These are phyloP conservation scores for Fusarium austroafricanum DNA, from an alignment of 2,329 filamentous ascomycete species.

Conservation along the genomic window DNA sequence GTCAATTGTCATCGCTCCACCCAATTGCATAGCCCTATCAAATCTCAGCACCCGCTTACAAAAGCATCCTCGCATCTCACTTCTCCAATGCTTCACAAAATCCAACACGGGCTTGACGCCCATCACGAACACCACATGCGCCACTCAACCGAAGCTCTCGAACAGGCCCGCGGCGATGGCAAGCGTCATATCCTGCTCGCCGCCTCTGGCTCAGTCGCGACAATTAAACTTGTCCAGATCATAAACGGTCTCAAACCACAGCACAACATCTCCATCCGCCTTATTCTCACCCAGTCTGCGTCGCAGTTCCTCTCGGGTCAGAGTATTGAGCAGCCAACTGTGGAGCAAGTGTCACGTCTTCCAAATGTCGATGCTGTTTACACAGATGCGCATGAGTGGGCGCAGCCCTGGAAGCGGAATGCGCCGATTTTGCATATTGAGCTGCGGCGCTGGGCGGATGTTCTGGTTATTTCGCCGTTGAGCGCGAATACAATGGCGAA, in stretches of 20 bases:
- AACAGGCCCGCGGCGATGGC: constrained; percentile 51
- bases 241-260: constrained; percentile 65
- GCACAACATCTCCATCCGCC: constrained; percentile 78
- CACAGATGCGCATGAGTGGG: constrained; percentile 88
- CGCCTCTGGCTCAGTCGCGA: constrained; percentile 74
- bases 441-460: constrained; percentile 79
- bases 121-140: constrained; percentile 40
- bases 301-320: constrained; percentile 81
- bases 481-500: constrained; percentile 90
- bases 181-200: constrained; percentile 58
- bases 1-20: constrained; percentile 13
- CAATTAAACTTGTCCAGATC: constrained; percentile 83
- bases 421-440: constrained; percentile 92
- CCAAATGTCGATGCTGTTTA: constrained; percentile 85
- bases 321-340: constrained; percentile 77
- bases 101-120: constrained; percentile 38
- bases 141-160: constrained; percentile 49
- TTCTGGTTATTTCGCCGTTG: constrained; percentile 83
- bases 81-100: constrained; percentile 40
- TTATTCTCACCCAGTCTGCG: constrained; percentile 82
- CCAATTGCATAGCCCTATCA: constrained; percentile 11
- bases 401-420: constrained; percentile 78
- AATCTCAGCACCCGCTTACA: constrained; percentile 16
- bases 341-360: constrained; percentile 68
- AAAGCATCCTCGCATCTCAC: background rate